These are phyloP conservation scores for Micromonas commoda DNA, from an alignment of 139 green algal genomes.

Conservation along the genomic window DNA sequence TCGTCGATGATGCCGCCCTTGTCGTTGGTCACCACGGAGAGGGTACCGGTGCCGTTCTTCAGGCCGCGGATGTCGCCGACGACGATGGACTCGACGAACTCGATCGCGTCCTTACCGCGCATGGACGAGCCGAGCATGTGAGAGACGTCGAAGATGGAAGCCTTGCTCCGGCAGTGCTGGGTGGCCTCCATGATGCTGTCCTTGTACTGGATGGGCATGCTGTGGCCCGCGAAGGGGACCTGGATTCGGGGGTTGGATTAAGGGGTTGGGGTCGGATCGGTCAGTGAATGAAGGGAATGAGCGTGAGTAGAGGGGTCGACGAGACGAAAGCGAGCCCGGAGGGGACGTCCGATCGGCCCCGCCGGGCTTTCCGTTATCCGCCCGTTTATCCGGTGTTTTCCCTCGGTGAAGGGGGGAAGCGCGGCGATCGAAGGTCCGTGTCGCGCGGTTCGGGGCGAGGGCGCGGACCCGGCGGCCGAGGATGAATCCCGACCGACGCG, in stretches of 20 bases:
- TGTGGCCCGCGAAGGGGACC: slow-evolving; percentile 94
- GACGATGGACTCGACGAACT: slow-evolving; percentile 84
- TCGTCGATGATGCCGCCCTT: slow-evolving; percentile 98
- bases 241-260: neutral
- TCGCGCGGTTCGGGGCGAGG: too few relatives aligned
- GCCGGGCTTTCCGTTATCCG: too few relatives aligned
- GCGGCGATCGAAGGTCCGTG: too few relatives aligned
- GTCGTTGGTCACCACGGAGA: slow-evolving; percentile 94
- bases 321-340: too few relatives aligned
- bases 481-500: too few relatives aligned
- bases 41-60: slow-evolving; percentile 67
- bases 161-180: slow-evolving; percentile 69
- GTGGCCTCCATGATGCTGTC: slow-evolving; percentile 95
- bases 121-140: slow-evolving; percentile 68
- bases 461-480: too few relatives aligned
- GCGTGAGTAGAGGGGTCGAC: too few relatives aligned
- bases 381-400: too few relatives aligned
- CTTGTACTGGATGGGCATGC: slow-evolving; percentile 98
- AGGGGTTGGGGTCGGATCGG: neutral
- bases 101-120: slow-evolving; percentile 85
- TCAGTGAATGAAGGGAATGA: neutral
- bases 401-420: too few relatives aligned
- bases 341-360: too few relatives aligned
- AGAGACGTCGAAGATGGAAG: slow-evolving; percentile 93
- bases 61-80: slow-evolving; percentile 84